Evolutionary conservation across 331 rosid genomes (phyloP).

Genomic region (Quercus phellos): DNA sequence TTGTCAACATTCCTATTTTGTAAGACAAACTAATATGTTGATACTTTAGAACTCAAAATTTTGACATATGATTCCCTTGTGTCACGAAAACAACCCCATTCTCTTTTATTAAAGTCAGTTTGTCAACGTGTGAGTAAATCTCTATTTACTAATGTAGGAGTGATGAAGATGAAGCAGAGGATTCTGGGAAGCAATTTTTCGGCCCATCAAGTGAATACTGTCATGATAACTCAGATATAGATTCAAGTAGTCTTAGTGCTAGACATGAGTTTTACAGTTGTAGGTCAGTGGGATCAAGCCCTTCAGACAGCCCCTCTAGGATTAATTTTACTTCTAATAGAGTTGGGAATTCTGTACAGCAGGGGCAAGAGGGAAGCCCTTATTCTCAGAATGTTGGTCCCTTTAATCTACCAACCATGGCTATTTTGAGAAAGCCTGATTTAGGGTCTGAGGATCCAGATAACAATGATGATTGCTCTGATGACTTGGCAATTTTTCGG

Average conservation of each 20-base stretch:
- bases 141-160: slow-evolving; percentile 51
- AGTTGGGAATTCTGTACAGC: slow-evolving; percentile 61
- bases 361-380: slow-evolving; percentile 43
- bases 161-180: slow-evolving; percentile 68
- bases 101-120: not conserved
- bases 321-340: slow-evolving; percentile 47
- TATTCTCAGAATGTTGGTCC: slow-evolving; percentile 36
- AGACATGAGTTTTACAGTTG: slow-evolving; percentile 50
- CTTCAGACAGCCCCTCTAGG: slow-evolving; percentile 75
- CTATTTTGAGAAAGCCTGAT: slow-evolving; percentile 66
- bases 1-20: not conserved
- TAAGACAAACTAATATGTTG: not conserved
- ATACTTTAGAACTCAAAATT: not conserved
- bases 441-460: slow-evolving; percentile 50
- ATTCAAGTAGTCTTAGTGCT: slow-evolving; percentile 74
- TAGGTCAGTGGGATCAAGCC: slow-evolving; percentile 65
- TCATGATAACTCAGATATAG: slow-evolving; percentile 60
- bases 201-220: slow-evolving; percentile 72
- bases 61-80: not conserved
- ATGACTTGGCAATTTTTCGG: slow-evolving; percentile 48
- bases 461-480: slow-evolving; percentile 59
- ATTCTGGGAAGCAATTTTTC: slow-evolving; percentile 59
- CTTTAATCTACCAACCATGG: slow-evolving; percentile 48
- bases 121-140: slow-evolving; percentile 1
- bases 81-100: not conserved